Evolutionary conservation across 768 basidiomycete genomes (phyloP), one percentile per base, ranked within the genome.

Genomic region (Calocybe indica): DNA sequence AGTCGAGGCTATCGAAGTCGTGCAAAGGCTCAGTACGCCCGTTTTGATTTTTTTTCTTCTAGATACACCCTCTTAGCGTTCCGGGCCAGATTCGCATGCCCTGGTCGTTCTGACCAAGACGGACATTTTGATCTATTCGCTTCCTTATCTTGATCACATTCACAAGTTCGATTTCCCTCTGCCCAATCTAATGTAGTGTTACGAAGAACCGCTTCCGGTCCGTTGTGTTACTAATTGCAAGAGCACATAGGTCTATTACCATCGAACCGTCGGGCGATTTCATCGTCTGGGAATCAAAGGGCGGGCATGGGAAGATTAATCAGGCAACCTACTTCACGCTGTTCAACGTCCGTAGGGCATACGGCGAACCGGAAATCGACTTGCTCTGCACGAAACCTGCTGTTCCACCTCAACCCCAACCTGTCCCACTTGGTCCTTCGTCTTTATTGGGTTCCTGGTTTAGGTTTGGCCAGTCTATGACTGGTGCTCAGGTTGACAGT

Each of bases 91-190:
- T 33, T 74, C 74, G 41, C 75, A 69, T 55, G 79, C 75, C 2
- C 64, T 87, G 28, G 74, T 80, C 13, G 75, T 78, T 15, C 72
- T 80, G 52, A 82, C 79, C 0, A 76, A 77, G 52, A 65, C 71
- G 9, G 68, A 76, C 33, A 72, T 62, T 2, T 63, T 80, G 5
- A 67, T 79, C 5, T 85, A 84, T 63, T 81, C 85, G 2, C 65
- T 88, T 29, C 85, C 85, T 28, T 65, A 71, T 55, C 69, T 88
- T 34, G 81, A 86, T 58, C 63, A 68, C 38, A 53, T 86, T 15
- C 71, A 79, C 51, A 77, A 73, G 1, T 46, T 75, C 37, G 61
- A 66, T 43, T 61, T 73, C 28, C 67, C 70, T 22, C 52, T 22
- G 22, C 22, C 59, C 13, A 48, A 61, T 13, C 57, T 64, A 11